Evolutionary conservation across 129 eudicot genomes (phyloP).

Genomic region (Escallonia herrerae): DNA sequence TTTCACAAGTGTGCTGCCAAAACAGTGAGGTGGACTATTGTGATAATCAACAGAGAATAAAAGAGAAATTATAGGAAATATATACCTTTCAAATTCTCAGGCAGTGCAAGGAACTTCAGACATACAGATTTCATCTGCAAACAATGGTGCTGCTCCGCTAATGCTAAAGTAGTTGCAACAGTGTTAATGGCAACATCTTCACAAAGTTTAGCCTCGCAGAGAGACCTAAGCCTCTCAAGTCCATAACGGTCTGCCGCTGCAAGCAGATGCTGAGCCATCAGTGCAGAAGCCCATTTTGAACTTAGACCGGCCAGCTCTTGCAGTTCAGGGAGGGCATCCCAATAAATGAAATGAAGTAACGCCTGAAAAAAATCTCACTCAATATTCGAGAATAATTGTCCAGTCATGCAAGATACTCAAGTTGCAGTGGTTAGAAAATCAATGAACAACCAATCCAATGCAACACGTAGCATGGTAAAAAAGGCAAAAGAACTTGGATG

Average conservation of each 20-base stretch:
- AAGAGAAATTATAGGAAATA: neutral
- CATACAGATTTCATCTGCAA: constrained; percentile 48
- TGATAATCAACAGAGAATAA: neutral
- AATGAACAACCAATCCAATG: neutral
- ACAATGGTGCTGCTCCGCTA: constrained; percentile 66
- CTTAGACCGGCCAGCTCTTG: constrained; percentile 34
- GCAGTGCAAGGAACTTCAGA: constrained; percentile 44
- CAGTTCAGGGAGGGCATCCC: constrained; percentile 54
- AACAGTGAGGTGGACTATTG: neutral
- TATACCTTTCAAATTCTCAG: constrained; percentile 52
- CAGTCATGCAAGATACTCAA: neutral
- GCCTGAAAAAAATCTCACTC: constrained; percentile 26
- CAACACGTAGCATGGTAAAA: neutral
- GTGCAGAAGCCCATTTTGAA: constrained; percentile 45
- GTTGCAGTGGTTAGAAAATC: neutral
- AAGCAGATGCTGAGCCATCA: constrained; percentile 62
- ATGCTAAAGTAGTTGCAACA: constrained; percentile 59
- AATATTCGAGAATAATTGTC: neutral
- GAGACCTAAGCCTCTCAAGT: constrained; percentile 44
- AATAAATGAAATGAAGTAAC: constrained; percentile 50
- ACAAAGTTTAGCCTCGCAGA: constrained; percentile 56
- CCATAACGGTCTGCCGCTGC: constrained; percentile 77
- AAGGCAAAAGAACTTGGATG: neutral
- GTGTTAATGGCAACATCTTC: constrained; percentile 64
- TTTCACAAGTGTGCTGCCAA: no score